A percentile compares a stretch with the other conserved stretches of the same genome.
Conservation (phyloP, 805 yeast genomes). For the Nakazawaea molendinolei region DNA sequence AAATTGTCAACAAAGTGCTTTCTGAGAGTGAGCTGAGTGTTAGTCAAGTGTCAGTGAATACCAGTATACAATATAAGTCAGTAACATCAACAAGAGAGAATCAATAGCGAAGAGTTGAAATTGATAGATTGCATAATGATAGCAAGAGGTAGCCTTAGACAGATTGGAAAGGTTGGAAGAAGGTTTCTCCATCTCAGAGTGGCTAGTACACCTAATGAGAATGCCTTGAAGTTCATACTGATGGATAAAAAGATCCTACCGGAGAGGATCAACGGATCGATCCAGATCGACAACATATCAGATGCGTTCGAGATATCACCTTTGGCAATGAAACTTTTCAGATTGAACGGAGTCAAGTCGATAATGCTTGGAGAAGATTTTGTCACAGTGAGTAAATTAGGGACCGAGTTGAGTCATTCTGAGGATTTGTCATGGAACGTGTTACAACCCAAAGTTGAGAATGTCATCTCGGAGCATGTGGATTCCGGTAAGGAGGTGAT, state of each 20-base stretch:
- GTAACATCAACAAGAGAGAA: too few species aligned
- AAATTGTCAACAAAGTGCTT: too few species aligned
- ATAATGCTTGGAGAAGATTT: slow-evolving; percentile 72
- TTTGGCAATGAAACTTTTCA: slow-evolving; percentile 54
- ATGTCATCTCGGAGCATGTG: slow-evolving; percentile 19
- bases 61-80: too few species aligned
- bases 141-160: too few species aligned
- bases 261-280: slow-evolving; percentile 33
- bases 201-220: slow-evolving; percentile 62
- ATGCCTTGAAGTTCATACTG: slow-evolving; percentile 63
- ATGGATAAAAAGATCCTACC: slow-evolving; percentile 42
- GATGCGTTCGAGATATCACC: slow-evolving; percentile 56
- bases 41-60: too few species aligned
- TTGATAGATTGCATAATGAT: too few species aligned
- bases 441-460: slow-evolving; percentile 20
- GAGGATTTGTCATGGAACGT: slow-evolving; percentile 24
- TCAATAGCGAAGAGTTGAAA: too few species aligned
- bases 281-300: slow-evolving; percentile 46
- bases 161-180: not conserved
- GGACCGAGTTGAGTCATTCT: slow-evolving; percentile 24
- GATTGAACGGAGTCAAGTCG: slow-evolving; percentile 57
- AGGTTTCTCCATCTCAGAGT: slow-evolving; percentile 31
- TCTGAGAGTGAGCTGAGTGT: too few species aligned
- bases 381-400: slow-evolving; percentile 59
- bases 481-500: slow-evolving; percentile 23